Evolutionary conservation across 1,284 basidiomycete species (phyloP).

Genomic region (Xerocomus cyaneibrunnescens): DNA sequence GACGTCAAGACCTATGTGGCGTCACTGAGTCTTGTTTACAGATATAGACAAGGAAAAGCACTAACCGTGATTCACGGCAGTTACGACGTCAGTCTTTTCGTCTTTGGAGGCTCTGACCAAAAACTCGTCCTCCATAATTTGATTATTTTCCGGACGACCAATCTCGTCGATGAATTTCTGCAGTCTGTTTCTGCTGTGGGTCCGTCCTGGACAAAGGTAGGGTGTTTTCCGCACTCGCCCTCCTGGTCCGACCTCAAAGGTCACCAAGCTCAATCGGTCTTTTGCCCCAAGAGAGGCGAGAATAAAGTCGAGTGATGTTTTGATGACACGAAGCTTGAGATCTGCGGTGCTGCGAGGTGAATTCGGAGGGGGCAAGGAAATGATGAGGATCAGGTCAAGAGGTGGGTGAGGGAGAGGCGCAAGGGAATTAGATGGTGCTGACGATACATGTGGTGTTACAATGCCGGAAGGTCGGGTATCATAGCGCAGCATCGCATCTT

Average conservation of each 20-base stretch:
- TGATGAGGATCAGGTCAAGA: slow-evolving; percentile 88
- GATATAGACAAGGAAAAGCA: slow-evolving; percentile 6
- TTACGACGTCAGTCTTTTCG: slow-evolving; percentile 94
- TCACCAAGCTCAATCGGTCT: slow-evolving; percentile 85
- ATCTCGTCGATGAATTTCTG: slow-evolving; percentile 77
- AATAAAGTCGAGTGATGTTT: slow-evolving; percentile 81
- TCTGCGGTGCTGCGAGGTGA: slow-evolving; percentile 75
- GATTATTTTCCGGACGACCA: slow-evolving; percentile 41
- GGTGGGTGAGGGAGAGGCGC: slow-evolving; percentile 82
- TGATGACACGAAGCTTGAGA: slow-evolving; percentile 85
- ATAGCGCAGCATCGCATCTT: slow-evolving; percentile 60
- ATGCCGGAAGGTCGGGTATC: slow-evolving; percentile 47
- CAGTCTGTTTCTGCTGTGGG: slow-evolving; percentile 68
- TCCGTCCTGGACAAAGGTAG: slow-evolving; percentile 72
- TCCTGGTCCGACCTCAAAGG: slow-evolving; percentile 81
- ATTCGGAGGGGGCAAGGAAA: slow-evolving; percentile 78
- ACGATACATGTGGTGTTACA: slow-evolving; percentile 74
- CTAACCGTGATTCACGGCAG: slow-evolving; percentile 88
- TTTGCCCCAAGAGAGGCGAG: slow-evolving; percentile 70
- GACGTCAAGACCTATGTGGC: slow-evolving; percentile 74
- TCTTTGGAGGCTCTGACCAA: slow-evolving; percentile 76
- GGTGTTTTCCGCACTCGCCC: slow-evolving; percentile 87
- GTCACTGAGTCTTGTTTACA: neutral
- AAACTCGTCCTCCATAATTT: slow-evolving; percentile 64
- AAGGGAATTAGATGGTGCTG: slow-evolving; percentile 74